phyloP scores from a whole-genome alignment of 2,329 filamentous ascomycete genomes.

The Diaporthe helianthi region DNA sequence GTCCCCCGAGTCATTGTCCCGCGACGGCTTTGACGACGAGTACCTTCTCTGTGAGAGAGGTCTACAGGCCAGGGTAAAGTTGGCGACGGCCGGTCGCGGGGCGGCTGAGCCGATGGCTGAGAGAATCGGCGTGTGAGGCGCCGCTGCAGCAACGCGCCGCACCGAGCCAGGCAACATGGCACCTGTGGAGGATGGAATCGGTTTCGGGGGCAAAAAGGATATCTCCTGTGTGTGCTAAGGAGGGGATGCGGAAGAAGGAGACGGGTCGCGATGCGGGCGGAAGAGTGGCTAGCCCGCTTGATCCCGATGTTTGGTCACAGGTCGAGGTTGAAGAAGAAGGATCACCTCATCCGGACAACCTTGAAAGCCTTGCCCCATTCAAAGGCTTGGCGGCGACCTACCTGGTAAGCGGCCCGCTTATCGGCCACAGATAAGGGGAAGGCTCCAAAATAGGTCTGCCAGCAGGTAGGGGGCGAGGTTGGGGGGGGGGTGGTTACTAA shows the following conservation, averaged over 20 bases:
- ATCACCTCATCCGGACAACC: slow-evolving; percentile 31
- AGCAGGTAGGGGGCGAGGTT: background rate
- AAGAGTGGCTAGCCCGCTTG: slow-evolving; percentile 29
- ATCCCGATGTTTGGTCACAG: slow-evolving; percentile 24
- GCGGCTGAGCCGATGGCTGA: slow-evolving; percentile 51
- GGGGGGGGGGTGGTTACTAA: background rate
- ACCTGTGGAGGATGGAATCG: slow-evolving; percentile 20
- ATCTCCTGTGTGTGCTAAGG: background rate
- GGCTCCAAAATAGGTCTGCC: background rate
- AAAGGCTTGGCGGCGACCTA: slow-evolving; percentile 17
- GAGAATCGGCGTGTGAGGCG: slow-evolving; percentile 54
- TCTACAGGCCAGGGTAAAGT: slow-evolving; percentile 46
- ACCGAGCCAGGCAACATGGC: slow-evolving; percentile 63
- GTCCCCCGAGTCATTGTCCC: slow-evolving; percentile 61
- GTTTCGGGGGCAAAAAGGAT: background rate
- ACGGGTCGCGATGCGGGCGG: slow-evolving; percentile 25
- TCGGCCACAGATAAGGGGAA: slow-evolving; percentile 12
- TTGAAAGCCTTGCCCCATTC: slow-evolving; percentile 33
- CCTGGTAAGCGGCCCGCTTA: background rate
- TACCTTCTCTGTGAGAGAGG: slow-evolving; percentile 60
- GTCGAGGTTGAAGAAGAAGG: slow-evolving; percentile 29
- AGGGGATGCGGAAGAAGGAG: background rate
- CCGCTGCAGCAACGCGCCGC: slow-evolving; percentile 59
- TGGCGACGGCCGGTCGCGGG: slow-evolving; percentile 47
- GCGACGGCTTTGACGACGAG: slow-evolving; percentile 69